Evolutionary conservation across 2,329 filamentous ascomycete genomes (phyloP).

Genomic region (Rachicladosporium sp.): DNA sequence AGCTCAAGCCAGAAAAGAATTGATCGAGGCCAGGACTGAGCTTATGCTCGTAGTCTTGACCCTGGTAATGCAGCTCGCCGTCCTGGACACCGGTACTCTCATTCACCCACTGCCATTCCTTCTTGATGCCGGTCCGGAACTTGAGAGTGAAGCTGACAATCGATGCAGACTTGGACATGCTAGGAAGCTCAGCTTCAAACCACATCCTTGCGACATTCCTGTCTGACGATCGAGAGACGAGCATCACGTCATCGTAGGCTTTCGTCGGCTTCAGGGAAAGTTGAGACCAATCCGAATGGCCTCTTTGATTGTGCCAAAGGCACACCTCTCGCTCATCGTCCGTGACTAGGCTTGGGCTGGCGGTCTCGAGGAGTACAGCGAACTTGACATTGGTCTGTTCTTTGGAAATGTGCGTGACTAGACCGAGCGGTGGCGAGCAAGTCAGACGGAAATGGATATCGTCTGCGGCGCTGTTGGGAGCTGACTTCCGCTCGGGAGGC

Average conservation of each 20-base stretch:
- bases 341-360: conserved; percentile 25
- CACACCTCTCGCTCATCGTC: conserved; percentile 57
- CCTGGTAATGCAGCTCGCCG: conserved; percentile 47
- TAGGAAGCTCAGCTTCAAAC: conserved; percentile 41
- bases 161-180: conserved; percentile 30
- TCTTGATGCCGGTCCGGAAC: conserved; percentile 42
- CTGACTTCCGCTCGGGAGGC: conserved; percentile 16
- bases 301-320: conserved; percentile 58
- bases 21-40: conserved; percentile 35
- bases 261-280: conserved; percentile 38
- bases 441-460: conserved; percentile 41
- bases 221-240: conserved; percentile 12
- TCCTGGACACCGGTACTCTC: conserved; percentile 52
- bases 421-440: conserved; percentile 61
- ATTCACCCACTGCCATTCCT: conserved; percentile 59
- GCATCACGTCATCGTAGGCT: conserved; percentile 16
- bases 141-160: conserved; percentile 58
- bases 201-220: conserved; percentile 30
- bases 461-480: conserved; percentile 5
- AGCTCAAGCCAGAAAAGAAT: conserved; percentile 47
- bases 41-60: conserved; percentile 12
- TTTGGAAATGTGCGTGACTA: conserved; percentile 50
- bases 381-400: conserved; percentile 42
- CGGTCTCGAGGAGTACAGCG: conserved; percentile 41
- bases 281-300: conserved; percentile 46